Percentiles rank a stretch among this genome's conserved stretches.
Conservation (phyloP, 495 filamentous ascomycete genomes). For the Aspergillus bridgeri region DNA sequence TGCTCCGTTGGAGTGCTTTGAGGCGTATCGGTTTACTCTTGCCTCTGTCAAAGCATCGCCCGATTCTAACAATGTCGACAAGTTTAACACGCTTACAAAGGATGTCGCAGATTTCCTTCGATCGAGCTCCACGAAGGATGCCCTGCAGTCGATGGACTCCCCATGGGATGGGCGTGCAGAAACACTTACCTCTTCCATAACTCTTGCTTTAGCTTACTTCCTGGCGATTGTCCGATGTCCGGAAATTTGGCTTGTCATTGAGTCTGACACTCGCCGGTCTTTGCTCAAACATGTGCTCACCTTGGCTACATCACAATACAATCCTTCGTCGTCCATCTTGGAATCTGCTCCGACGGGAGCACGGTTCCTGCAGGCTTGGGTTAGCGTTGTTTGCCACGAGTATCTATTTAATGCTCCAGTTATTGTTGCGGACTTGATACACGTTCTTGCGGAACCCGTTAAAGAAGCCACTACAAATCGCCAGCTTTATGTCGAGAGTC, state of each 20-base stretch:
- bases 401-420: conserved; percentile 39
- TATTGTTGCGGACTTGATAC: conserved; percentile 33
- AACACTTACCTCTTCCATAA: conserved; percentile 27
- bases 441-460: conserved; percentile 33
- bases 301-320: conserved; percentile 35
- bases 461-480: conserved; percentile 30
- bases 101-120: conserved; percentile 29
- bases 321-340: conserved; percentile 23
- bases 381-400: conserved; percentile 42
- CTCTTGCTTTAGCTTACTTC: conserved; percentile 36
- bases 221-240: conserved; percentile 33
- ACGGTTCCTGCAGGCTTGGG: conserved; percentile 41
- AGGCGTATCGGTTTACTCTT: conserved; percentile 39
- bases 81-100: conserved; percentile 26
- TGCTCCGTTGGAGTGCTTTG: conserved; percentile 36
- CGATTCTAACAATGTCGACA: conserved; percentile 14
- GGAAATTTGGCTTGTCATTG: conserved; percentile 29
- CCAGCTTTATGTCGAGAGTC: conserved; percentile 37
- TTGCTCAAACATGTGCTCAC: conserved; percentile 36
- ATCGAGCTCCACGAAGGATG: conserved; percentile 28
- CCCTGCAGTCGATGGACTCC: conserved; percentile 26
- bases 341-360: conserved; percentile 28
- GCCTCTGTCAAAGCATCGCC: conserved; percentile 21
- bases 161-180: conserved; percentile 42
- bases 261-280: conserved; percentile 25